A percentile compares a stretch with the other conserved stretches of the same genome.
These are phyloP conservation scores for Cornus florida DNA, from an alignment of 148 eudicot species.

Conservation along the genomic window DNA sequence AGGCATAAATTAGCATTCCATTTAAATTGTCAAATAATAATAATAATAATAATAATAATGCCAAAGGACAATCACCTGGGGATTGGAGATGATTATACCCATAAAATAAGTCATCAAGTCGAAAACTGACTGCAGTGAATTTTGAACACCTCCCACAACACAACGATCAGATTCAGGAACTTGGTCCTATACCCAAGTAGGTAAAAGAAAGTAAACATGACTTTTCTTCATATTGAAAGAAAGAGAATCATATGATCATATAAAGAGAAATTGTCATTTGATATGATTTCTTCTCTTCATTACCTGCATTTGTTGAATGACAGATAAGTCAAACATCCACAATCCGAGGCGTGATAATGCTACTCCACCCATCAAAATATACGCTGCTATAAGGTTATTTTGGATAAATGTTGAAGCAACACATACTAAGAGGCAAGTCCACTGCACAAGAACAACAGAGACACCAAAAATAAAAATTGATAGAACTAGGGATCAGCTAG, in stretches of 20 bases:
- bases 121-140: constrained; percentile 79
- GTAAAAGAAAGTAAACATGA: not conserved
- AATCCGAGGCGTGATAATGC: constrained; percentile 89
- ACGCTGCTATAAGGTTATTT: constrained; percentile 45
- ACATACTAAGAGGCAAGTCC: constrained; percentile 71
- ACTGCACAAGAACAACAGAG: constrained; percentile 40
- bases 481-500: not conserved
- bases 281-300: not conserved
- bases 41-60: not conserved
- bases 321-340: constrained; percentile 96
- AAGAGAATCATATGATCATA: not conserved
- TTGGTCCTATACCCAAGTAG: constrained; percentile 51
- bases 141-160: constrained; percentile 90
- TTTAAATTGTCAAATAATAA: too few species aligned
- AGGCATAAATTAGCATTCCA: not conserved
- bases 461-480: not conserved
- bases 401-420: constrained; percentile 72
- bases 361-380: constrained; percentile 83
- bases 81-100: constrained; percentile 80
- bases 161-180: constrained; percentile 79
- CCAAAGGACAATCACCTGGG: constrained; percentile 49
- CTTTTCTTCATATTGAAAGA: not conserved
- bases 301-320: constrained; percentile 96
- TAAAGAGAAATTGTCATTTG: not conserved
- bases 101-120: constrained; percentile 78